Percentiles rank a stretch among this genome's conserved stretches.
These are phyloP conservation scores for Hymenoscyphus scutula DNA, from an alignment of 2,329 filamentous ascomycete genomes.

Conservation along the genomic window DNA sequence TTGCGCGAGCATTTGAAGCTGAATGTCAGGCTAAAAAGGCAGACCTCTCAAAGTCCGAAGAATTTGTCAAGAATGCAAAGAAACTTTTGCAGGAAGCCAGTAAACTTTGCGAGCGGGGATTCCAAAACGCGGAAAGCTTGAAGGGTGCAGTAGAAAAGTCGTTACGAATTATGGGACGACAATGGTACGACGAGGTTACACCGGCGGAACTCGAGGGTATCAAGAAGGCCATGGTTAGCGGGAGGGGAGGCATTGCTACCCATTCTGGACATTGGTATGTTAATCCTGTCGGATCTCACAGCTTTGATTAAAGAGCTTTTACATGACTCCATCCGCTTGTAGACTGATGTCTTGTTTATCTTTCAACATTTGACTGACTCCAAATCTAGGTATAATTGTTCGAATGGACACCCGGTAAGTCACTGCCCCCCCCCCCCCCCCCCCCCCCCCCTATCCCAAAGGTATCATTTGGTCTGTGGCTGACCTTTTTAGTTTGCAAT, in stretches of 20 bases:
- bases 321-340: background rate
- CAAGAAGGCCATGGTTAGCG: conserved; percentile 47
- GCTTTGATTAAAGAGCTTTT: background rate
- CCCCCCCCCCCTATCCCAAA: too few relatives aligned
- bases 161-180: conserved; percentile 33
- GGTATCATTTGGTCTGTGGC: too few relatives aligned
- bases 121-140: conserved; percentile 31
- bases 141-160: conserved; percentile 33
- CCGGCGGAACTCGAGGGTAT: conserved; percentile 44
- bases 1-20: conserved; percentile 32
- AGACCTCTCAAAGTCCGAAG: conserved; percentile 20
- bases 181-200: conserved; percentile 43
- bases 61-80: conserved; percentile 23
- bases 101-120: conserved; percentile 36
- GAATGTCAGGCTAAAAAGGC: conserved; percentile 16
- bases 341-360: too few relatives aligned
- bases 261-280: conserved; percentile 58
- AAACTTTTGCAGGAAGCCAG: conserved; percentile 33
- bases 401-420: conserved; percentile 49
- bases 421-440: too few relatives aligned
- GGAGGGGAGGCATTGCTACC: conserved; percentile 40
- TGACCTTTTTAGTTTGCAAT: conserved; percentile 49
- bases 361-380: background rate
- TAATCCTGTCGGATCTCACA: background rate
- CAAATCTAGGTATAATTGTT: conserved; percentile 40